Evolutionary conservation across 2,329 filamentous ascomycete genomes (phyloP).

Genomic region (Botryotinia convoluta): DNA sequence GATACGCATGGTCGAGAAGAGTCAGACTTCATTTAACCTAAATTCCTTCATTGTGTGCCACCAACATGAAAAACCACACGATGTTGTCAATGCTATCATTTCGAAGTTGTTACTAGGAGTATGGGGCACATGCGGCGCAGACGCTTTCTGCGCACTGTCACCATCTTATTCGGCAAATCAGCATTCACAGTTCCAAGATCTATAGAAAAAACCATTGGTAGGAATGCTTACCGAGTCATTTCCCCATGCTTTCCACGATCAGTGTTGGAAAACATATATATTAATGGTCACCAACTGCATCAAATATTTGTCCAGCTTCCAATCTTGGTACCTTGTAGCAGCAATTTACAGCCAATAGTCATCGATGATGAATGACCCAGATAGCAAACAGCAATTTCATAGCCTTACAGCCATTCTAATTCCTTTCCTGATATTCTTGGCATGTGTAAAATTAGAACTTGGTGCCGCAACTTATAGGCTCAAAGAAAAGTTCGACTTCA

Average conservation of each 20-base stretch:
- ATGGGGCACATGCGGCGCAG: background rate
- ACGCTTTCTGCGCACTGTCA: background rate
- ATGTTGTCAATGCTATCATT: background rate
- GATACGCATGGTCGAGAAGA: background rate
- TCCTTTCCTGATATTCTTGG: background rate
- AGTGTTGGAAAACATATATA: background rate
- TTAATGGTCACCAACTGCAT: background rate
- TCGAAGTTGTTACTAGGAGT: background rate
- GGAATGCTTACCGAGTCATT: background rate
- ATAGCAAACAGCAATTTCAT: background rate
- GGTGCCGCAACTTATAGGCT: background rate
- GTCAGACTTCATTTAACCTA: background rate
- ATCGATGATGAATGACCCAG: background rate
- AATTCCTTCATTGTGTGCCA: background rate
- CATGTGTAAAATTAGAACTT: background rate
- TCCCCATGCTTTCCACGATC: background rate
- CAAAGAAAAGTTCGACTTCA: background rate
- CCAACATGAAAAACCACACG: background rate
- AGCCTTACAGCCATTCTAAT: background rate
- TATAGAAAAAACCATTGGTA: background rate
- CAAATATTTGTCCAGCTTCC: background rate
- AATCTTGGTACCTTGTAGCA: background rate
- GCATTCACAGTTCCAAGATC: background rate
- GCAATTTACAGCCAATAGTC: background rate
- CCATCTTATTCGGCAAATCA: background rate